Percentiles rank a stretch among this genome's conserved stretches.
phyloP scores from a whole-genome alignment of 164 flowering plant genomes.

The Cinnamomum micranthum region DNA sequence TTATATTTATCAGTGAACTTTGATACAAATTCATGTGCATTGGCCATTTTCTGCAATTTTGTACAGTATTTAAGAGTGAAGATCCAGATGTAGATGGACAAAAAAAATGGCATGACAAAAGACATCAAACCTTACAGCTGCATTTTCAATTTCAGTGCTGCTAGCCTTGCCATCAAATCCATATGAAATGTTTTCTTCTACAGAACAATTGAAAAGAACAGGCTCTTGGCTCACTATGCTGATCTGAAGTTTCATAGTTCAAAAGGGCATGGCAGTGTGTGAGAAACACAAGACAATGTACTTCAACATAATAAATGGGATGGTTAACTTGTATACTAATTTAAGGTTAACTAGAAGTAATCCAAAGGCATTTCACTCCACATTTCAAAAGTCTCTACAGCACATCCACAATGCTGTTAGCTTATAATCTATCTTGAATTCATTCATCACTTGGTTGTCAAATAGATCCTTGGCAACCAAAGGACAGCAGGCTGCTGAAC shows the following conservation, averaged over 20 bases:
- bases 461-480: too few species aligned
- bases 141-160: constrained; percentile 67
- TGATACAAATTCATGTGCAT: constrained; percentile 88
- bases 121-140: constrained; percentile 58
- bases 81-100: not conserved
- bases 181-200: constrained; percentile 93
- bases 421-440: too few species aligned
- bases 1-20: constrained; percentile 84
- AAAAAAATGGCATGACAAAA: not conserved
- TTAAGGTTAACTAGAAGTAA: too few species aligned
- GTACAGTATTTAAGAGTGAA: constrained; percentile 7
- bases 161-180: constrained; percentile 73
- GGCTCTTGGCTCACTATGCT: constrained; percentile 99
- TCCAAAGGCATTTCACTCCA: too few species aligned
- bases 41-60: constrained; percentile 86
- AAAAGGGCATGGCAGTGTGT: not conserved
- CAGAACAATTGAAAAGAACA: constrained; percentile 87
- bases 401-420: too few species aligned
- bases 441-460: too few species aligned
- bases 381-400: too few species aligned
- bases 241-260: constrained; percentile 40
- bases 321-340: too few species aligned
- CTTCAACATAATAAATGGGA: not conserved
- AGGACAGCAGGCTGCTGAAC: too few species aligned
- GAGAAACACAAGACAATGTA: not conserved